These are phyloP conservation scores for Aphanocladium album DNA, from an alignment of 2,329 filamentous ascomycete genomes.

Conservation along the genomic window DNA sequence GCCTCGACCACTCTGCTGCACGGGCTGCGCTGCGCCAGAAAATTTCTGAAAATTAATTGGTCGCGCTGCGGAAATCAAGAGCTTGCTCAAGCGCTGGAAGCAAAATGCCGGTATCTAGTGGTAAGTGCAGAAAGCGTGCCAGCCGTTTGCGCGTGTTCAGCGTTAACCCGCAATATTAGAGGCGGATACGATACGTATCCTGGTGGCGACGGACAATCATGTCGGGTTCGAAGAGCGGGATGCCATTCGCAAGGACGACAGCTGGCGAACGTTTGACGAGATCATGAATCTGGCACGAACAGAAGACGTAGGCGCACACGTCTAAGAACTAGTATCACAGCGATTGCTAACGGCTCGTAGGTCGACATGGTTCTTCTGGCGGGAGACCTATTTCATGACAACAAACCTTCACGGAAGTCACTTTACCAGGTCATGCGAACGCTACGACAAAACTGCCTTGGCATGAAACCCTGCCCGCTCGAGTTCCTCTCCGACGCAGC, in stretches of 20 bases:
- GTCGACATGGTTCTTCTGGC: slow-evolving; percentile 96
- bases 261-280: slow-evolving; percentile 94
- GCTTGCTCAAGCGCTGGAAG: not conserved
- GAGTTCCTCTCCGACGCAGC: slow-evolving; percentile 92
- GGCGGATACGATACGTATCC: slow-evolving; percentile 86
- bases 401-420: slow-evolving; percentile 90
- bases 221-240: slow-evolving; percentile 95
- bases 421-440: slow-evolving; percentile 98
- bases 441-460: slow-evolving; percentile 85
- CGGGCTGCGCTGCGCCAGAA: not conserved
- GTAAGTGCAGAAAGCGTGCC: not conserved
- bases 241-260: slow-evolving; percentile 90
- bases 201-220: slow-evolving; percentile 95
- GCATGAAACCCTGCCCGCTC: slow-evolving; percentile 91
- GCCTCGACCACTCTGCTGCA: not conserved
- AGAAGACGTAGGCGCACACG: slow-evolving; percentile 56
- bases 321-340: not conserved
- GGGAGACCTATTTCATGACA: slow-evolving; percentile 96
- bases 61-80: not conserved
- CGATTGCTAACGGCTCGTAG: slow-evolving; percentile 27
- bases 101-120: not conserved
- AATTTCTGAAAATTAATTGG: not conserved
- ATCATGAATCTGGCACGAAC: slow-evolving; percentile 83
- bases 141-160: not conserved
- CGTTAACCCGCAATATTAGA: slow-evolving; percentile 26